Evolutionary conservation across 257 asterid species (phyloP), one percentile per base, ranked within the genome.

Genomic region (Plantago major): DNA sequence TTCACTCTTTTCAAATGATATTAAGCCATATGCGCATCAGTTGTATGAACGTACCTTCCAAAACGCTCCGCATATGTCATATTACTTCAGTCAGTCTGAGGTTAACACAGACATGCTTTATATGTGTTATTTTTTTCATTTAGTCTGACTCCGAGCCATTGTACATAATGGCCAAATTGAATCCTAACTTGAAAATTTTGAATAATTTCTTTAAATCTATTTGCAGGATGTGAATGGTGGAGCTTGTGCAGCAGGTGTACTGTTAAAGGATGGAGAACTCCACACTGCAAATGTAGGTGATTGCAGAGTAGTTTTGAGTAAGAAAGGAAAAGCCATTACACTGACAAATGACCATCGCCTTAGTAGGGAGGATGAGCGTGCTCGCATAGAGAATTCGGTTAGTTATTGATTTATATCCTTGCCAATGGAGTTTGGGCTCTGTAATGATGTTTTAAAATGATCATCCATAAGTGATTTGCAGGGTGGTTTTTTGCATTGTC

Each of bases 161-260:
- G 40, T 33, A 7, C 40, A 33, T 1, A 33, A 7, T 53, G 11
- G 10, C 18, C 0, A 50, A 8, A 53, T 4, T 10, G 42, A 53
- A 33, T 22, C 8, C 33, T 50, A 9, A 50, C 0, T 53, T 53
- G 13, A 42, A 5, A 3, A 14, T 38, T 30, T 11, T 9, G 40
- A 57, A 40, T 16, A 17, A 58, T 10, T 18, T 13, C 19, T 16
- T 18, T 40, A 38, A 15, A 40, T 28, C n/a, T 30, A 9, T 10
- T 12, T 57, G 71, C 43, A 80, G 86, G 78, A 72, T 22, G 69
- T 65, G 42, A 57, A 64, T 18, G 79, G 86, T 13, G 86, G 86
- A 74, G 83, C 86, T 4, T 81, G 81, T 58, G 83, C 83, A 67
- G 78, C 81, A 0, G 78, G 83, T 44, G 87, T 75, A 14, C 68